phyloP scores from a whole-genome alignment of 1,284 basidiomycete genomes.

The Rugiboletus extremiorientalis region DNA sequence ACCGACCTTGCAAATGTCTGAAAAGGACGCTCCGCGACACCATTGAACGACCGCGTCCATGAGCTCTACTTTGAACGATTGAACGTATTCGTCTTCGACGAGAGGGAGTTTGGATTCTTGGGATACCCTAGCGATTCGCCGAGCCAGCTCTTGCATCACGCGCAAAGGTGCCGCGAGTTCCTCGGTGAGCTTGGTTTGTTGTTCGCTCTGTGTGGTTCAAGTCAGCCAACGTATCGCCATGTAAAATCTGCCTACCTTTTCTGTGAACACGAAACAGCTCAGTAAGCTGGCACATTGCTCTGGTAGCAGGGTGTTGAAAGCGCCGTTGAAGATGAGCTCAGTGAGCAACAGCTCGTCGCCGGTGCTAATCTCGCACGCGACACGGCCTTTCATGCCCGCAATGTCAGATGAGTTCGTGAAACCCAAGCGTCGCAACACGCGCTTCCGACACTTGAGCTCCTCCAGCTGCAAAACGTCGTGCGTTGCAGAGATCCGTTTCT shows the following conservation, averaged over 20 bases:
- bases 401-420: constrained; percentile 92
- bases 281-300: constrained; percentile 93
- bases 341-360: constrained; percentile 97
- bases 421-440: constrained; percentile 88
- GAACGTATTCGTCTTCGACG: constrained; percentile 94
- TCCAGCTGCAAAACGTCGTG: constrained; percentile 95
- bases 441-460: constrained; percentile 95
- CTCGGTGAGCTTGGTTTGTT: constrained; percentile 84
- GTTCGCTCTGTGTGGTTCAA: constrained; percentile 68
- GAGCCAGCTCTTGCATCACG: constrained; percentile 93
- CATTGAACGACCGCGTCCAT: constrained; percentile 98
- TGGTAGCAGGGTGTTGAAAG: constrained; percentile 87
- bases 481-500: constrained; percentile 85
- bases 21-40: constrained; percentile 97
- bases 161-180: constrained; percentile 91
- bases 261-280: constrained; percentile 96
- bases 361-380: constrained; percentile 97
- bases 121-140: constrained; percentile 93
- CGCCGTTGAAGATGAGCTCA: constrained; percentile 97
- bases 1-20: constrained; percentile 92
- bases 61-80: constrained; percentile 96
- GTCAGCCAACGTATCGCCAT: background rate
- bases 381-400: constrained; percentile 96
- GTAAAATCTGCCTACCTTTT: constrained; percentile 67
- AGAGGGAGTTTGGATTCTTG: constrained; percentile 89